A percentile compares a stretch with the other conserved stretches of the same genome.
These are phyloP conservation scores for Scedosporium aurantiacum DNA, from an alignment of 2,329 filamentous ascomycete genomes.

Conservation along the genomic window DNA sequence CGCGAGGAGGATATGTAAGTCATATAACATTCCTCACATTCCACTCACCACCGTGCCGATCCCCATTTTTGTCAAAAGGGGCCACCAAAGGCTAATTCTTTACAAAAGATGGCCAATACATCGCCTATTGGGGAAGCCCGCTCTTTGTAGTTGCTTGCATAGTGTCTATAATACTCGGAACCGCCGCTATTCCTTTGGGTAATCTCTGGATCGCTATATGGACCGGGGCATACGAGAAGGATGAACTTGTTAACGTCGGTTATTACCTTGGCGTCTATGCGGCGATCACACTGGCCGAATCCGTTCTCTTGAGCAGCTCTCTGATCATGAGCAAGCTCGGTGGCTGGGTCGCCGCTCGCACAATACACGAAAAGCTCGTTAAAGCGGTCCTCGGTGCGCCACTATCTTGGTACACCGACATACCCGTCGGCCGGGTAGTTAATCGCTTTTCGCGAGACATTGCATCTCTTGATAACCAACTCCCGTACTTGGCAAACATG, in stretches of 20 bases:
- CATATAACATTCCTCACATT: not conserved
- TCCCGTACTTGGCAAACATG: constrained; percentile 33
- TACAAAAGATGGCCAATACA: constrained; percentile 21
- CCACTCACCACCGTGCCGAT: not conserved
- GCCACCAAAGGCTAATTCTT: not conserved
- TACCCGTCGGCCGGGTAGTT: constrained; percentile 39
- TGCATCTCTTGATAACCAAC: constrained; percentile 38
- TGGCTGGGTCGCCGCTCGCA: constrained; percentile 43
- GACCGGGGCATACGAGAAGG: constrained; percentile 16
- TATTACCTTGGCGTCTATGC: constrained; percentile 46
- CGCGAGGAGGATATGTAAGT: constrained; percentile 4
- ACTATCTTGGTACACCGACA: constrained; percentile 44
- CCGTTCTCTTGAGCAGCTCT: constrained; percentile 28
- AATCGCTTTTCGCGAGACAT: constrained; percentile 48
- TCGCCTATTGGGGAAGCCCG: constrained; percentile 35
- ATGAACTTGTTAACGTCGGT: constrained; percentile 29
- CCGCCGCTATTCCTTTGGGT: constrained; percentile 6
- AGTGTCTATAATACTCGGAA: not conserved
- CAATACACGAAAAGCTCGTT: constrained; percentile 41
- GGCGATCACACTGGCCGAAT: constrained; percentile 30
- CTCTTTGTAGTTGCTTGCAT: constrained; percentile 5
- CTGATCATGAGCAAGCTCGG: constrained; percentile 41
- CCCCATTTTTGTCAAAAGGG: not conserved
- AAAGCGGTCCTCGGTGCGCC: constrained; percentile 40
- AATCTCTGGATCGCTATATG: constrained; percentile 38